Percentiles rank a stretch among this genome's conserved stretches.
Conservation (phyloP, 768 basidiomycete genomes). For the Kwoniella shandongensis region DNA sequence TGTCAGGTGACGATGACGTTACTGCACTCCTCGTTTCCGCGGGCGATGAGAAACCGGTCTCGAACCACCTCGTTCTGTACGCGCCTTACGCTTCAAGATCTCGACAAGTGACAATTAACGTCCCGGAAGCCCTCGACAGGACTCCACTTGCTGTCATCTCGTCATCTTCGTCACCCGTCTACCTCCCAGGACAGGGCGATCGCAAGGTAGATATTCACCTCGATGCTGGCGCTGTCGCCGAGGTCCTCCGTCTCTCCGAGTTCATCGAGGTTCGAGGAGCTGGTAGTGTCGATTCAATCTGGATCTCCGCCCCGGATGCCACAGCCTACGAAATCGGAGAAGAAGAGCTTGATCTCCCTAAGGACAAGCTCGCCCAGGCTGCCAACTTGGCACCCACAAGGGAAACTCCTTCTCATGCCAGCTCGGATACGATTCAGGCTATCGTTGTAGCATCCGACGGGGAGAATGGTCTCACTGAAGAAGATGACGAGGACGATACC, state of each 20-base stretch:
- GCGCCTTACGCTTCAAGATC: not conserved
- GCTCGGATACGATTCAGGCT: no score
- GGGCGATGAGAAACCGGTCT: not conserved
- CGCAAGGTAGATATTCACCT: constrained; percentile 11
- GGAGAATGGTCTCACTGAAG: not conserved
- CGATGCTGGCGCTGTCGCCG: constrained; percentile 7
- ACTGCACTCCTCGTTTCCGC: not conserved
- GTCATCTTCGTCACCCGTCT: not conserved
- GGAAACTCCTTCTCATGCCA: no score
- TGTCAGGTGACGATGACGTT: not conserved
- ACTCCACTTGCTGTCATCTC: constrained; percentile 1
- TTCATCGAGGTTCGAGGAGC: constrained; percentile 20
- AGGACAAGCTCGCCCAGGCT: not conserved
- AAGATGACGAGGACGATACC: not conserved
- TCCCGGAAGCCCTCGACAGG: constrained; percentile 1
- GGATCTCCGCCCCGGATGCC: constrained; percentile 25
- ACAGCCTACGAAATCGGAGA: constrained; percentile 12
- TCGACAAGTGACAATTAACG: not conserved
- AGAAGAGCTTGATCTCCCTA: constrained; percentile 19
- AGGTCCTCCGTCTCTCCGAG: constrained; percentile 13
- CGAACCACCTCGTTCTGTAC: constrained; percentile 2
- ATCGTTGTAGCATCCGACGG: no score
- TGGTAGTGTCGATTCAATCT: constrained; percentile 17
- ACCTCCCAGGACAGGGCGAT: not conserved
- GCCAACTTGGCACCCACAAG: no score